Percentiles rank a stretch among this genome's conserved stretches.
phyloP scores from a whole-genome alignment of 163 green algal species.

The Coccomyxa subellipsoidea region DNA sequence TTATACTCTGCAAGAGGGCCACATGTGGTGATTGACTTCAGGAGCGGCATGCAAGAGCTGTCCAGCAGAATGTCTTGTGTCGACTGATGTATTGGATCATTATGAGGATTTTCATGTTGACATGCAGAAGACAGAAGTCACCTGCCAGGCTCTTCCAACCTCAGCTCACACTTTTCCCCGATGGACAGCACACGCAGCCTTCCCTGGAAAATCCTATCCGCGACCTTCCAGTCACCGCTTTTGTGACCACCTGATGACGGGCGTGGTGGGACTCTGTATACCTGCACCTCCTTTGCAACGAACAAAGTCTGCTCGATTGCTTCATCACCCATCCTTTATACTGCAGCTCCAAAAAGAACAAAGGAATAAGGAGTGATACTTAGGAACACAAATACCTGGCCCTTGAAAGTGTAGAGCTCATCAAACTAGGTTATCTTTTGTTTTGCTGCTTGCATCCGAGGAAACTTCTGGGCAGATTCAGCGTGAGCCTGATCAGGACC shows the following conservation, averaged over 20 bases:
- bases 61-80: no score
- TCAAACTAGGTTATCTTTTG: no score
- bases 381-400: no score
- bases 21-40: not conserved
- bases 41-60: not conserved
- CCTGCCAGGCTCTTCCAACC: conserved; percentile 58
- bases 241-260: conserved; percentile 46
- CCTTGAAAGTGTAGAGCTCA: no score
- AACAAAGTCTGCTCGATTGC: conserved; percentile 11
- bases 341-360: no score
- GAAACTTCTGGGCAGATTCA: no score
- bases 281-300: conserved; percentile 30
- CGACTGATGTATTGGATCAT: no score
- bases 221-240: conserved; percentile 62
- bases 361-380: no score
- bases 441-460: no score
- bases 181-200: conserved; percentile 51
- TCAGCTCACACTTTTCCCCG: conserved; percentile 40
- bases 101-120: no score
- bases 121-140: conserved; percentile 9
- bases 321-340: not conserved
- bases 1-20: not conserved
- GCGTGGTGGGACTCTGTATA: conserved; percentile 64
- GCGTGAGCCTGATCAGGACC: no score
- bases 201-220: conserved; percentile 65